A percentile compares a stretch with the other conserved stretches of the same genome.
phyloP scores from a whole-genome alignment of 75 land plant genomes.

The Cupressus sempervirens region DNA sequence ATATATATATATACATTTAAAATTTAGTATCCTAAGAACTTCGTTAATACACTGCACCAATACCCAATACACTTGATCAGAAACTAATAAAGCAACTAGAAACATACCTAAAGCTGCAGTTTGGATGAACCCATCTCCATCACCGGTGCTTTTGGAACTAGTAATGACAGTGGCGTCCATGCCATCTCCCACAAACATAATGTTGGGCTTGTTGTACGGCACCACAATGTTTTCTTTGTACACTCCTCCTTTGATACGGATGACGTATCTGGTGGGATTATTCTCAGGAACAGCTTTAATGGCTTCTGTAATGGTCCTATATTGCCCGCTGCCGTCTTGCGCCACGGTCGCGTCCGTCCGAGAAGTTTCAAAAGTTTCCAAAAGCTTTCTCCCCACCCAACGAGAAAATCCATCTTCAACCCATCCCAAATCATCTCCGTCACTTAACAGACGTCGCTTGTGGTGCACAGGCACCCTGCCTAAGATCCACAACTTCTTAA shows the following conservation, averaged over 20 bases:
- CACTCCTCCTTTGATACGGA: conserved; percentile 37
- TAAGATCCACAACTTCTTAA: conserved; percentile 31
- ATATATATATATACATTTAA: too few species aligned
- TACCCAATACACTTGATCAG: too few species aligned
- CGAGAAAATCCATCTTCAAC: conserved; percentile 5
- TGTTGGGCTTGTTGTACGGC: conserved; percentile 21
- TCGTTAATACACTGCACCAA: too few species aligned
- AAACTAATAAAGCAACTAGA: too few species aligned
- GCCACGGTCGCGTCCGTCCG: conserved; percentile 33
- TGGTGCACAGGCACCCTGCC: neutral
- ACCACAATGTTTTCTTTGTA: conserved; percentile 41
- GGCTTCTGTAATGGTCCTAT: conserved; percentile 29
- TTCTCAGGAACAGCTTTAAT: conserved; percentile 29
- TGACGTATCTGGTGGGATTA: conserved; percentile 25
- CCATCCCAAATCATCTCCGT: neutral
- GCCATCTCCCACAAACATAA: conserved; percentile 48
- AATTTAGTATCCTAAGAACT: too few species aligned
- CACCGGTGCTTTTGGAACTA: conserved; percentile 20
- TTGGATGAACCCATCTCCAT: conserved; percentile 36
- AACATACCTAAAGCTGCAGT: conserved; percentile 42
- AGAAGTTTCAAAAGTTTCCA: neutral
- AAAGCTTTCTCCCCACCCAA: conserved; percentile 23
- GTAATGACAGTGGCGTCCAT: conserved; percentile 33
- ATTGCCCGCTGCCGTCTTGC: conserved; percentile 50
- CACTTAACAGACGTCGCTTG: neutral